phyloP scores from a whole-genome alignment of 495 filamentous ascomycete species.

The Annulohypoxylon moriforme region DNA sequence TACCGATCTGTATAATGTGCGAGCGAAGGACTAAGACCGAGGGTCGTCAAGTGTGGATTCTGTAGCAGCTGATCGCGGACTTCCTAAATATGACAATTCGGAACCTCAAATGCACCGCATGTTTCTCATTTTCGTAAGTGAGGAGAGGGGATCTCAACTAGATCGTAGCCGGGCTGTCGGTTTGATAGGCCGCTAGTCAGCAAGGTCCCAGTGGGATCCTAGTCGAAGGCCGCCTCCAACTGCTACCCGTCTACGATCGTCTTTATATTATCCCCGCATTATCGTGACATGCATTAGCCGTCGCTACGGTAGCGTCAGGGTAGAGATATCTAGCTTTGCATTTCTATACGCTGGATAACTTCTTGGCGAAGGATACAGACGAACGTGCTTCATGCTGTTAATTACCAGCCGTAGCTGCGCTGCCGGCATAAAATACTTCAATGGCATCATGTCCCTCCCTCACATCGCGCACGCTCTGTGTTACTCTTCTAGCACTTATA shows the following conservation, averaged over 20 bases:
- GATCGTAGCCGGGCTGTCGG: constrained; percentile 39
- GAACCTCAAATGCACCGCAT: constrained; percentile 20
- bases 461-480: constrained; percentile 6
- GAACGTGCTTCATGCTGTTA: constrained; percentile 14
- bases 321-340: constrained; percentile 2
- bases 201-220: constrained; percentile 23
- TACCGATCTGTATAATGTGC: not conserved
- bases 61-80: constrained; percentile 2
- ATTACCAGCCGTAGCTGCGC: constrained; percentile 20
- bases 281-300: constrained; percentile 35
- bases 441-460: constrained; percentile 24
- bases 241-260: constrained; percentile 16
- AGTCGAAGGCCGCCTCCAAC: constrained; percentile 11
- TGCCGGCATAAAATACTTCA: constrained; percentile 18
- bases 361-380: constrained; percentile 15
- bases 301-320: constrained; percentile 10
- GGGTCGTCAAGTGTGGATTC: not conserved
- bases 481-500: not conserved
- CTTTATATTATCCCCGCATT: constrained; percentile 40
- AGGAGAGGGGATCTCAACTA: constrained; percentile 13
- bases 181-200: constrained; percentile 39
- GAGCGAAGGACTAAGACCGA: not conserved
- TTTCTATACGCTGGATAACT: not conserved
- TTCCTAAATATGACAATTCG: constrained; percentile 32
- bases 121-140: constrained; percentile 14